Base-by-base conservation (phyloP, 768 basidiomycete genomes). In the Russula emetica region DNA sequence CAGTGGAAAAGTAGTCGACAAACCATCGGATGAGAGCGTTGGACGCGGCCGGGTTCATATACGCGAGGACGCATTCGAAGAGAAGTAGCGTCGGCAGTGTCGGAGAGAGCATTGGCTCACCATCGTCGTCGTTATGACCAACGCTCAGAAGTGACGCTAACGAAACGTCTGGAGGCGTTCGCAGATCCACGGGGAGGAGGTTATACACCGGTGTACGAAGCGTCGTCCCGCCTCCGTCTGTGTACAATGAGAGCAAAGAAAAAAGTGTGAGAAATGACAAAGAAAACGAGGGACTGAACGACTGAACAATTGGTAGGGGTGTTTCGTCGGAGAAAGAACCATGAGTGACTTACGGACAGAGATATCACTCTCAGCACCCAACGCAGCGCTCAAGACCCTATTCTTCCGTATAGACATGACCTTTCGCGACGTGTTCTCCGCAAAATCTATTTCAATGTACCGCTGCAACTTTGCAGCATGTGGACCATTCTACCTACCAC, bases 31-130 rank as follows among this genome's bases (percentile, higher is more conserved):
- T 76, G 14, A 97, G 71, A 0, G 76, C 76, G 32, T 81, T 77
- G 1, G 87, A 87, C 3, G 79, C 76, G 3, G 75, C 71, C 0
- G 90, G 85, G 0, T 77, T 70, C 81, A 98, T 90, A 75, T 99
- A 98, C 16, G 85, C 93, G 60, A 97, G 81, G 20, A 98, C 90
- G 69, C 96, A 98, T 79, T 98, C 96, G 65, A 92, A 94, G 10
- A 98, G 76, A 26, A 98, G 78, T 2, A 98, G 82, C 1, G 94
- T 95, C 4, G 95, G 93, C 14, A 85, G 70, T 2, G 78, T 69
- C 0, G 83, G 79, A 18, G 88, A 86, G 38, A 96, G 78, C 20
- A 84, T 63, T 10, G 77, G 67, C 11, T 16, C 32, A 2, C 6
- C n/a, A 13, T 24, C 53, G 20, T 62, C 30, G 11, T 70, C 32